A percentile compares a stretch with the other conserved stretches of the same genome.
phyloP scores from a whole-genome alignment of 2,329 filamentous ascomycete species.

The Aspergillus awamori region DNA sequence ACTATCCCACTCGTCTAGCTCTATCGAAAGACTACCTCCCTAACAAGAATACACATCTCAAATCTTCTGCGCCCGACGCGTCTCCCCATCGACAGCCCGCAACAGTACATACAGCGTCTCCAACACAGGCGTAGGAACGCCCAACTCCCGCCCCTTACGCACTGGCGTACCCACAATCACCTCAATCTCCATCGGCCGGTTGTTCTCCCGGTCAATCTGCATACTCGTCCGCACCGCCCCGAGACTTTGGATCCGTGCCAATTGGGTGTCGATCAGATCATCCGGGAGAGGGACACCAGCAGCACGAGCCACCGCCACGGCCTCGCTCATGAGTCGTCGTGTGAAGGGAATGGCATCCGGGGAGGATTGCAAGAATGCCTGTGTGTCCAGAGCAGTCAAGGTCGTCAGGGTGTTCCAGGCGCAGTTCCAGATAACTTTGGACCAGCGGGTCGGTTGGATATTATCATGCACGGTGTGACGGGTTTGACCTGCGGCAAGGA shows the following conservation, averaged over 20 bases:
- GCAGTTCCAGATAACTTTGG: slow-evolving; percentile 48
- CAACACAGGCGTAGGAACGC: slow-evolving; percentile 44
- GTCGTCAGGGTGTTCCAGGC: slow-evolving; percentile 49
- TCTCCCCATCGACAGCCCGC: slow-evolving; percentile 29
- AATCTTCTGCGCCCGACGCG: slow-evolving; percentile 7
- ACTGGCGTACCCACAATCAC: slow-evolving; percentile 50
- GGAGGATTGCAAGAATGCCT: slow-evolving; percentile 47
- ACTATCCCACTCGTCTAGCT: too few species aligned
- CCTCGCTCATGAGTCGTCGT: slow-evolving; percentile 46
- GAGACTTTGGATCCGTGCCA: slow-evolving; percentile 45
- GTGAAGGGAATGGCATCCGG: slow-evolving; percentile 44
- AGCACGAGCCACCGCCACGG: slow-evolving; percentile 45
- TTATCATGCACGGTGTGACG: slow-evolving; percentile 37
- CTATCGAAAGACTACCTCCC: not conserved
- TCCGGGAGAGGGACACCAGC: slow-evolving; percentile 44
- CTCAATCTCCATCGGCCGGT: slow-evolving; percentile 50
- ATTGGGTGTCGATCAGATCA: slow-evolving; percentile 41
- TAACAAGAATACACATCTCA: not conserved
- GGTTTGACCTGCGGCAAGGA: slow-evolving; percentile 50
- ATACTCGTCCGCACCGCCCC: slow-evolving; percentile 49
- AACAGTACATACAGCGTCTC: slow-evolving; percentile 43
- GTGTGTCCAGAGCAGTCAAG: slow-evolving; percentile 47
- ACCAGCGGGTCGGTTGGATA: slow-evolving; percentile 44
- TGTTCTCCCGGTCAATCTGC: slow-evolving; percentile 48
- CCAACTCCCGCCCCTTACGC: slow-evolving; percentile 43